These are phyloP conservation scores for Aspergillus ellipticus DNA, from an alignment of 495 filamentous ascomycete species.

Conservation along the genomic window DNA sequence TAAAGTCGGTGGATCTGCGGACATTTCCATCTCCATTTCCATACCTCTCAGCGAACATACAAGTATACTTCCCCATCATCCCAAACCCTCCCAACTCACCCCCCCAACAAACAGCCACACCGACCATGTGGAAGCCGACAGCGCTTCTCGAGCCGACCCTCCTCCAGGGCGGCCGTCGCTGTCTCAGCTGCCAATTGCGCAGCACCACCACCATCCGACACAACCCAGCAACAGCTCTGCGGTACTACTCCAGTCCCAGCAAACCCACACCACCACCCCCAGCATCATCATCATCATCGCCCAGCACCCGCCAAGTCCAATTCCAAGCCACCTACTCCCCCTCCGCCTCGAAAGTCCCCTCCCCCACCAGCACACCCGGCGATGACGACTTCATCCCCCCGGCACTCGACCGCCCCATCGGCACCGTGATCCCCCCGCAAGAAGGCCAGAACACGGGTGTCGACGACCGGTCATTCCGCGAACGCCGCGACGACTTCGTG, in stretches of 20 bases:
- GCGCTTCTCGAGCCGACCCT: constrained; percentile 24
- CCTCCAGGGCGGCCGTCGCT: constrained; percentile 27
- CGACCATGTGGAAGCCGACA: constrained; percentile 36
- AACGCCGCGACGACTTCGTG: constrained; percentile 77
- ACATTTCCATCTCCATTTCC: background rate
- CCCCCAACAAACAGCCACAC: background rate
- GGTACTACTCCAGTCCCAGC: constrained; percentile 31
- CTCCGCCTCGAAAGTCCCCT: constrained; percentile 9
- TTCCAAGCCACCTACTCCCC: constrained; percentile 34
- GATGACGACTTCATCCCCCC: constrained; percentile 63
- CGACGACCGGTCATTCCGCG: constrained; percentile 59
- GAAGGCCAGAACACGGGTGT: constrained; percentile 77
- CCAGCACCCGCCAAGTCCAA: constrained; percentile 11
- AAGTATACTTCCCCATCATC: no score
- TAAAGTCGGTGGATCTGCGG: constrained; percentile 8
- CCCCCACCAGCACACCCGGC: constrained; percentile 30
- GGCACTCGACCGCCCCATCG: constrained; percentile 74
- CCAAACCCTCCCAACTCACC: no score
- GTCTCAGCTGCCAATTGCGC: constrained; percentile 41
- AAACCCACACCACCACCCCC: constrained; percentile 12
- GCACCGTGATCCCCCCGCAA: constrained; percentile 64
- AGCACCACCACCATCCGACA: constrained; percentile 22
- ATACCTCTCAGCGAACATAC: constrained; percentile 1
- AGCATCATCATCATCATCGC: constrained; percentile 4
- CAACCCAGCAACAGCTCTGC: constrained; percentile 18